Evolutionary conservation across 306 rosid species (phyloP).

Genomic region (Fragaria vesca): DNA sequence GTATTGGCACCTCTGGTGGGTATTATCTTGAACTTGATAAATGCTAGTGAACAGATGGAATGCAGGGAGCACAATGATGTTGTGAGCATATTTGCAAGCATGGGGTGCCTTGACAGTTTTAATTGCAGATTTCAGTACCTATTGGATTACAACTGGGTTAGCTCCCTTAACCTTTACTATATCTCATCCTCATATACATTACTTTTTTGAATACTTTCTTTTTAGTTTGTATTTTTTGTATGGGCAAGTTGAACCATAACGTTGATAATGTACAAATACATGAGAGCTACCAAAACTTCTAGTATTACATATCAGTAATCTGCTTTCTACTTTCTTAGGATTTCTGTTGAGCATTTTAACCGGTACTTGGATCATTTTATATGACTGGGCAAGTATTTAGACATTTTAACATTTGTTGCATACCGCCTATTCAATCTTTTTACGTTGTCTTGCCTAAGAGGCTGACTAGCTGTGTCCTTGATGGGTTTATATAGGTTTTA

Average conservation of each 20-base stretch:
- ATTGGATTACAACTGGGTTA: conserved; percentile 89
- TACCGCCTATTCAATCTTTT: background rate
- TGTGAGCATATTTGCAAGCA: conserved; percentile 79
- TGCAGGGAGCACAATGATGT: conserved; percentile 64
- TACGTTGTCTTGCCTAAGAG: background rate
- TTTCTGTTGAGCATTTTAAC: background rate
- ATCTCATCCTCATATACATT: background rate
- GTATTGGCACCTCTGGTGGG: conserved; percentile 90
- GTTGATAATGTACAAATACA: background rate
- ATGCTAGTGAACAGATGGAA: conserved; percentile 57
- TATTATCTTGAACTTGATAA: conserved; percentile 79
- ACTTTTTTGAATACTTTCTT: background rate
- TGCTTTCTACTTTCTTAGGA: background rate
- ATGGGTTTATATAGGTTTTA: background rate
- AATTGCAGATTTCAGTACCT: conserved; percentile 80
- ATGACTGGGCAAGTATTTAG: background rate
- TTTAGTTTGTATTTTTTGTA: background rate
- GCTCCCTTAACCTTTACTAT: conserved; percentile 23
- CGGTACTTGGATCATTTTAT: background rate
- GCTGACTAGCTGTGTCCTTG: background rate
- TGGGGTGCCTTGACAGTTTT: conserved; percentile 81
- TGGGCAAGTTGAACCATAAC: background rate
- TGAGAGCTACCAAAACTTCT: background rate
- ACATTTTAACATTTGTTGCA: background rate
- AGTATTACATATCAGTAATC: background rate